Evolutionary conservation across 1,139 yeast genomes (phyloP), one percentile per base, ranked within the genome.

Genomic region (Protomyces macrosporus): DNA sequence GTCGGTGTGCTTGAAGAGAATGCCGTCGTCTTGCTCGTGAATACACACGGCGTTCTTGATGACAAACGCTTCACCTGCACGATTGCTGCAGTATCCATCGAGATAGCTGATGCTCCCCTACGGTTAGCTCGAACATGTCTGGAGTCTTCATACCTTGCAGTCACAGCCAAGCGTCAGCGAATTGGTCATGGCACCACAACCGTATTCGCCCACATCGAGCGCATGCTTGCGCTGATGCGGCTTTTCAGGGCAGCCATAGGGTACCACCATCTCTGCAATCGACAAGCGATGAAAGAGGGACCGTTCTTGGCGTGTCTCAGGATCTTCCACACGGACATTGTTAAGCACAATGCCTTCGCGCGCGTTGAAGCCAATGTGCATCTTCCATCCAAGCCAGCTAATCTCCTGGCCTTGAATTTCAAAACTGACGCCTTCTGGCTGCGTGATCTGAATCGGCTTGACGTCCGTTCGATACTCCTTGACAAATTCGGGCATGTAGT

Each of bases 171-270:
- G 79, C 32, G 88, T 77, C 69, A 87, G 79, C 51, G 91, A 88
- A 75, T 87, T 87, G 60, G 95, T 84, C 84, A 87, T 84, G 78
- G 84, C 83, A 71, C 95, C 95, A 69, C 90, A 91, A 77, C 95
- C 95, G 74, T 87, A 87, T 75, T 87, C 95, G 73, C 95, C 95
- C 70, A 87, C 84, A 76, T 87, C 95, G 74, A 87, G 83, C 54
- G 95, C 95, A 71, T 87, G 95, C 75, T 87, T 87, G 78, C 95
- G 82, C 72, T 86, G 90, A 73, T 86, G 91, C 60, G 90, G 91
- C 76, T 82, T 85, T 69, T 84, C 86, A 64, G 95, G 95, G 67
- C 81, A 79, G 65, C 95, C 95, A 72, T 87, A 87, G 39, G 95
- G 95, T 66, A 87, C 95, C 75, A 87, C 85, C 93, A 87, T 87